These are phyloP conservation scores for Extremus antarcticus DNA, from an alignment of 495 filamentous ascomycete genomes.

Conservation along the genomic window DNA sequence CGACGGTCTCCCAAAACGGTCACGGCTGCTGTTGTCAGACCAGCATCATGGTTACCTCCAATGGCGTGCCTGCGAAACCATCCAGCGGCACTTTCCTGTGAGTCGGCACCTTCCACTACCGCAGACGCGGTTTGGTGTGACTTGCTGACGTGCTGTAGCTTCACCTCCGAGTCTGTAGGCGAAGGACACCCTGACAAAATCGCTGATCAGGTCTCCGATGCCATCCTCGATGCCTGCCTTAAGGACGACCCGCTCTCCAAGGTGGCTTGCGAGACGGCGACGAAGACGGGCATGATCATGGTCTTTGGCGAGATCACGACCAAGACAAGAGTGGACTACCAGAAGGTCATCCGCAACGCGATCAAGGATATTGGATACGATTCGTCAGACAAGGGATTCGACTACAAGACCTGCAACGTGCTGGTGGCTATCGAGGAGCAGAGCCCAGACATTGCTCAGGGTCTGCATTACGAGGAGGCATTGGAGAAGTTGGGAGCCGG, in stretches of 20 bases:
- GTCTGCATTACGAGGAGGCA: slow-evolving; percentile 91
- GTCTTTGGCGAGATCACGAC: slow-evolving; percentile 99
- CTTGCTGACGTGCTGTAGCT: neutral
- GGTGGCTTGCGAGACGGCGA: slow-evolving; percentile 96
- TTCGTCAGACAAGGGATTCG: slow-evolving; percentile 92
- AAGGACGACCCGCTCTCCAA: slow-evolving; percentile 91
- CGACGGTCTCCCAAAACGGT: slow-evolving; percentile 8
- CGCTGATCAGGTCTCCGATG: slow-evolving; percentile 90
- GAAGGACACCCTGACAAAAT: slow-evolving; percentile 45
- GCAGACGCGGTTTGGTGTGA: neutral
- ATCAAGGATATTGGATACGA: slow-evolving; percentile 99
- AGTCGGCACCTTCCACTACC: neutral
- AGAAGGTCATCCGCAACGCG: slow-evolving; percentile 86
- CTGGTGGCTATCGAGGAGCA: slow-evolving; percentile 98
- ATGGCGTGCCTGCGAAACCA: neutral
- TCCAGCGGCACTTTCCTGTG: neutral
- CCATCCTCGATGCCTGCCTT: slow-evolving; percentile 95
- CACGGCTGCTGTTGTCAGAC: neutral
- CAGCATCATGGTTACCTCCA: neutral
- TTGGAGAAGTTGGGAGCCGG: slow-evolving; percentile 96
- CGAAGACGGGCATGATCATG: slow-evolving; percentile 99
- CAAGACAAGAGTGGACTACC: slow-evolving; percentile 90
- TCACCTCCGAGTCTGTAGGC: slow-evolving; percentile 5
- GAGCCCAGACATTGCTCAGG: slow-evolving; percentile 96
- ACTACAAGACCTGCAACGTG: slow-evolving; percentile 99